phyloP scores from a whole-genome alignment of 2,329 filamentous ascomycete species.

The Fusarium illudens region DNA sequence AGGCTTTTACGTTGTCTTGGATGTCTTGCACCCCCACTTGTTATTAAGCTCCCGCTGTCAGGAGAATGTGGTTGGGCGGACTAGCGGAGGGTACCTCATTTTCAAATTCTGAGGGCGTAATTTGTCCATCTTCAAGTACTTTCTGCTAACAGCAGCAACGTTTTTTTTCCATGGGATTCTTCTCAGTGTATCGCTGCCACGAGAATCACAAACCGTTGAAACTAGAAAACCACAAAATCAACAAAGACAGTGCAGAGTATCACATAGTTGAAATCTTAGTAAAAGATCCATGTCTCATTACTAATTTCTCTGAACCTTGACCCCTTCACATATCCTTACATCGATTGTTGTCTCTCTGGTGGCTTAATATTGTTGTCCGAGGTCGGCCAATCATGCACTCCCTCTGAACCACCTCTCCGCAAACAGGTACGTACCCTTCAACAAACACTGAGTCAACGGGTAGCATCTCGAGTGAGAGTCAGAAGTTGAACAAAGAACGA shows the following conservation, averaged over 20 bases:
- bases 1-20: background rate
- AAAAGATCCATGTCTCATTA: background rate
- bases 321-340: background rate
- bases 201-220: background rate
- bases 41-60: background rate
- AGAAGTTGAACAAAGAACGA: conserved; percentile 23
- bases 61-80: background rate
- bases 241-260: background rate
- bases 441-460: conserved; percentile 38
- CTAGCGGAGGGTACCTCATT: background rate
- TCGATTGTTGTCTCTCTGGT: background rate
- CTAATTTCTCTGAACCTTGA: background rate
- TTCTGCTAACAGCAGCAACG: background rate
- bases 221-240: background rate
- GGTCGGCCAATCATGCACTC: conserved; percentile 36
- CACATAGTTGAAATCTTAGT: background rate
- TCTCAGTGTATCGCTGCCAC: background rate
- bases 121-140: background rate
- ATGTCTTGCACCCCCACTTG: background rate
- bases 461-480: conserved; percentile 29
- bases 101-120: background rate
- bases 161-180: background rate
- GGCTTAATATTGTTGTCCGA: conserved; percentile 11
- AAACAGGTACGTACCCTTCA: conserved; percentile 28
- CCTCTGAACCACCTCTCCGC: conserved; percentile 24